Conservation (phyloP, 2,329 filamentous ascomycete species). For the Verticillium alfalfae region DNA sequence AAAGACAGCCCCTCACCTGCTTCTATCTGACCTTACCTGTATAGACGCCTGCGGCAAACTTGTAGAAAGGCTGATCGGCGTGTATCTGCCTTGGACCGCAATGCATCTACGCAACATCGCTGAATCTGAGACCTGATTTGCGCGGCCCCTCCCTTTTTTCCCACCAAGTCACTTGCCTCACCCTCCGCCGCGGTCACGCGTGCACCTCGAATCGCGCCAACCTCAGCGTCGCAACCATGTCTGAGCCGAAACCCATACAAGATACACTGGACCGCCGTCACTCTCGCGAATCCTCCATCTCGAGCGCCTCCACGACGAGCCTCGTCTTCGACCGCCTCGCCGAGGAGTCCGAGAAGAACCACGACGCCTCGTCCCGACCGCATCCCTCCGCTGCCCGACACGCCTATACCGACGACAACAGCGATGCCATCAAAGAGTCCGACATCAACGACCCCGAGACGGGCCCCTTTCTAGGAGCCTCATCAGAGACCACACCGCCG, state of each 20-base stretch:
- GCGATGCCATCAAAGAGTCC: conserved; percentile 31
- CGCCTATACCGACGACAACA: conserved; percentile 35
- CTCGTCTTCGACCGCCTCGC: conserved; percentile 73
- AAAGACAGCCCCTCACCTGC: not conserved
- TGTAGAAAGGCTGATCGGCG: not conserved
- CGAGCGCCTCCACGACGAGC: conserved; percentile 79
- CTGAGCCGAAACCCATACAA: not conserved
- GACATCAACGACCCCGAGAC: conserved; percentile 43
- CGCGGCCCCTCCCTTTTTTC: not conserved
- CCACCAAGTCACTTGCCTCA: not conserved
- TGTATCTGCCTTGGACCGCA: not conserved
- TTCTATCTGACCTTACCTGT: no score
- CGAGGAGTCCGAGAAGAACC: conserved; percentile 40
- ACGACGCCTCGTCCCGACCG: conserved; percentile 13
- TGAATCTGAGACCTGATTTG: not conserved
- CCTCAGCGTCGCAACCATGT: not conserved
- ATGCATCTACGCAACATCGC: not conserved
- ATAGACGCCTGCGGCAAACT: not conserved
- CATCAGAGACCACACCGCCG: conserved; percentile 26
- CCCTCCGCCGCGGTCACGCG: not conserved
- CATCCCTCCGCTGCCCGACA: conserved; percentile 11
- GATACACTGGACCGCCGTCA: conserved; percentile 19
- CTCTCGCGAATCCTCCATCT: conserved; percentile 53
- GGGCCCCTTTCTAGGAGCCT: conserved; percentile 42
- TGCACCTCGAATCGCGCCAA: not conserved